These are phyloP conservation scores for Mycosarcoma mackinlayi DNA, from an alignment of 1,284 basidiomycete species.

Conservation along the genomic window DNA sequence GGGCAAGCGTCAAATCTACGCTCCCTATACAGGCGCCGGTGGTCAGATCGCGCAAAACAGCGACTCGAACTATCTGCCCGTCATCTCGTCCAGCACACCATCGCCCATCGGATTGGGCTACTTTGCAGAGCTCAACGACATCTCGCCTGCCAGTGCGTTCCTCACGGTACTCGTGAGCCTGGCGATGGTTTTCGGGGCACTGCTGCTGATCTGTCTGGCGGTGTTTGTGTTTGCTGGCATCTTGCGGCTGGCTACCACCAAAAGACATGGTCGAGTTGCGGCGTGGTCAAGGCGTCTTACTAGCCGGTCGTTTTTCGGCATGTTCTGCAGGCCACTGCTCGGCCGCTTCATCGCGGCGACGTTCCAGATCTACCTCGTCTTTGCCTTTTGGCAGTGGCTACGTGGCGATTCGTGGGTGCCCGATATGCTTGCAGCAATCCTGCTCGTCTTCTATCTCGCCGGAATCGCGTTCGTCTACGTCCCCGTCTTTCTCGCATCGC, in stretches of 20 bases:
- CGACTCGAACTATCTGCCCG: constrained; percentile 37
- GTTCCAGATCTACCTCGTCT: constrained; percentile 50
- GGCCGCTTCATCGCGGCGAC: constrained; percentile 40
- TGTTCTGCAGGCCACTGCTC: constrained; percentile 39
- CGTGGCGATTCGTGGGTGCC: constrained; percentile 61
- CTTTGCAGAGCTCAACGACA: constrained; percentile 56
- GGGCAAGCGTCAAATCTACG: constrained; percentile 56
- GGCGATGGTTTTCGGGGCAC: constrained; percentile 53
- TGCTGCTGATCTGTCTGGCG: constrained; percentile 38
- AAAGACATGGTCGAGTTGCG: constrained; percentile 19
- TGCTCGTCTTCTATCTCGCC: constrained; percentile 43
- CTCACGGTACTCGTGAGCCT: constrained; percentile 62
- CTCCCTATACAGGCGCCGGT: constrained; percentile 63
- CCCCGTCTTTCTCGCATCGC: constrained; percentile 49
- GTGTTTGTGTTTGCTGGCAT: constrained; percentile 39
- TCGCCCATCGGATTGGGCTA: constrained; percentile 48
- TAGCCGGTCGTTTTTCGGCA: constrained; percentile 30
- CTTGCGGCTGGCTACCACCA: constrained; percentile 22
- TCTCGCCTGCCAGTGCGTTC: constrained; percentile 61
- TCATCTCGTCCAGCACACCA: constrained; percentile 44
- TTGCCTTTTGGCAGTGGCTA: constrained; percentile 65
- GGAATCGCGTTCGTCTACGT: constrained; percentile 44
- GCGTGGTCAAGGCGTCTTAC: constrained; percentile 30
- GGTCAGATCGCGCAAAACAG: constrained; percentile 47
- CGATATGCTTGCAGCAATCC: constrained; percentile 57